Conservation (phyloP, 768 basidiomycete genomes). For the Collybia mongolica region DNA sequence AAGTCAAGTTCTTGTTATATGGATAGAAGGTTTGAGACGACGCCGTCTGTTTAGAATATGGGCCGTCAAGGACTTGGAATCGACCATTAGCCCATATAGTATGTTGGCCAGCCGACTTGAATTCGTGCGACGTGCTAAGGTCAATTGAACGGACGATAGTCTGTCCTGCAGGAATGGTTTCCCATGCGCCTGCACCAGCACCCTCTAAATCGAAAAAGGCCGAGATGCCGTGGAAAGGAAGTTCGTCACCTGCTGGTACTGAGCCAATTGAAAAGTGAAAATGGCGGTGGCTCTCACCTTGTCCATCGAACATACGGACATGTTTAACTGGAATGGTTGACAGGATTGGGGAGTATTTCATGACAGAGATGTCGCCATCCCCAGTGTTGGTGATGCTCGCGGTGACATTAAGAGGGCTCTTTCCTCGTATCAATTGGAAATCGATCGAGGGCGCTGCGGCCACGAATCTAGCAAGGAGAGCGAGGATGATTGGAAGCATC, state of each 20-base stretch:
- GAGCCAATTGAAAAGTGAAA: too few species aligned
- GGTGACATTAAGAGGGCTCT: not conserved
- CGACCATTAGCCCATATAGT: not conserved
- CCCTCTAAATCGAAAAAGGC: not conserved
- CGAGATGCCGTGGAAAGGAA: not conserved
- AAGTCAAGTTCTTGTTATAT: not conserved
- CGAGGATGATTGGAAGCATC: not conserved
- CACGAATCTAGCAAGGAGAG: not conserved
- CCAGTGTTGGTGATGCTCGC: not conserved
- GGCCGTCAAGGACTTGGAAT: not conserved
- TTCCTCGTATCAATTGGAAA: not conserved
- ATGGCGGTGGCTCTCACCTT: not conserved
- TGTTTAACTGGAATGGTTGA: not conserved
- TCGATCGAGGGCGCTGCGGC: not conserved
- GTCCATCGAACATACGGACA: not conserved
- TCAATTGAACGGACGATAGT: not conserved
- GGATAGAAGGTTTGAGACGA: not conserved
- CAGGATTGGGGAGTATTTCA: not conserved
- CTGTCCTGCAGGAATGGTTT: not conserved
- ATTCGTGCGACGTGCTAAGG: not conserved
- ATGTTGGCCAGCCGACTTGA: not conserved
- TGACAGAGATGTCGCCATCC: not conserved
- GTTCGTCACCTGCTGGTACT: not conserved
- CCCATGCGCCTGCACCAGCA: not conserved
- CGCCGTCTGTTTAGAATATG: not conserved